Evolutionary conservation across 2,329 filamentous ascomycete genomes (phyloP), one percentile per base, ranked within the genome.

Genomic region (Pseudogymnoascus sp.): DNA sequence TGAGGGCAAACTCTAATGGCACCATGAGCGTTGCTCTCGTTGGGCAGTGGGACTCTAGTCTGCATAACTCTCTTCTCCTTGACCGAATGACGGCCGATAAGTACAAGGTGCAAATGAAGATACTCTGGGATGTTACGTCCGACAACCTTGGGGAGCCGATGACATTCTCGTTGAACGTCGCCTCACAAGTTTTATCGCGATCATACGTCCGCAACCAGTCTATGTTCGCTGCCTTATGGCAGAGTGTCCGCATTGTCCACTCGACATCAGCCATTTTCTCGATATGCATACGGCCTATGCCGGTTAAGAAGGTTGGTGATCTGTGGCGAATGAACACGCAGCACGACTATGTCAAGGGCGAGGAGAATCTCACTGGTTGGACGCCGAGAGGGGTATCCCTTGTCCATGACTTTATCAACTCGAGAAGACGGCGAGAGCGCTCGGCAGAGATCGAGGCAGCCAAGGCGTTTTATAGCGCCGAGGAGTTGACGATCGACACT

Each of bases 41-140:
- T n/a, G 92, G 89, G 0, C 92, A 97, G 70, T 99, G 94, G 94
- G 94, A 99, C 72, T 97, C 93, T 0, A 96, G 92, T 69, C 80
- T 94, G 66, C 94, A 99, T 74, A 87, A 86, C 65, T 97, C 94
- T 5, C 79, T 96, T n/a, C 80, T 97, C 11, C 84, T 99, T n/a
- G 92, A 99, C 74, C 86, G 93, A 26, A 88, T 90, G 1, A 97
- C 94, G 1, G 84, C 90, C n/a, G 92, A 97, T 63, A 94, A 92
- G 71, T 92, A 94, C 73, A 88, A 89, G 44, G 89, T 99, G 17
- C 92, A 96, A 73, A 87, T 97, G 75, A 87, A 88, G 0, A 78
- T 97, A 9, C 83, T 84, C 13, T 97, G 93, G 90, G 89, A 96
- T 68, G 84, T 97, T 29, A 82, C 82, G 63, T 96, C 92, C 1